Percentiles rank a stretch among this genome's conserved stretches.
phyloP scores from a whole-genome alignment of 2,329 filamentous ascomycete genomes.

The Hymenoscyphus albidus region DNA sequence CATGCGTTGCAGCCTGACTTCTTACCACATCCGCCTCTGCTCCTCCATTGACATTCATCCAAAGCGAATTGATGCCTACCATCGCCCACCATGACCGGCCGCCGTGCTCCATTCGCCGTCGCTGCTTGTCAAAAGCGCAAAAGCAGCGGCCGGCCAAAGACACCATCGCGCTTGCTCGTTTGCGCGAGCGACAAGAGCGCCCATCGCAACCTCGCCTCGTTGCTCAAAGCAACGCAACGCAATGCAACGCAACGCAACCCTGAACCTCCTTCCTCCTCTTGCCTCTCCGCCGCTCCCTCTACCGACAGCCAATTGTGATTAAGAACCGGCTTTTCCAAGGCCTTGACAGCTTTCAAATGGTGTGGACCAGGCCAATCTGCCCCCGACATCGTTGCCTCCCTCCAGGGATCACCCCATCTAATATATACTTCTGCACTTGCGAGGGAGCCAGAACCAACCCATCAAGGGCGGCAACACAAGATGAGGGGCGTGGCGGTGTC shows the following conservation, averaged over 20 bases:
- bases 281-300: conserved; percentile 12
- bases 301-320: conserved; percentile 15
- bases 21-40: conserved; percentile 14
- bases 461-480: conserved; percentile 31
- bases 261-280: neutral
- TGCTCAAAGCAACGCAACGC: neutral
- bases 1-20: conserved; percentile 28
- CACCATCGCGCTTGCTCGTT: conserved; percentile 39
- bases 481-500: conserved; percentile 19
- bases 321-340: conserved; percentile 27
- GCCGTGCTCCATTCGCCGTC: conserved; percentile 6
- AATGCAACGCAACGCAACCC: no score
- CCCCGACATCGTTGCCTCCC: conserved; percentile 27
- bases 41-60: conserved; percentile 5
- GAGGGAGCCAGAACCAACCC: conserved; percentile 24
- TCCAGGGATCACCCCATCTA: conserved; percentile 32
- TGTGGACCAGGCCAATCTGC: conserved; percentile 30
- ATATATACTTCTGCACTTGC: conserved; percentile 30
- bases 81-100: conserved; percentile 9
- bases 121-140: conserved; percentile 1
- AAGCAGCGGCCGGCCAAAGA: neutral
- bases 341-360: conserved; percentile 33
- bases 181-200: conserved; percentile 18
- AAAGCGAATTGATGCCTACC: conserved; percentile 3
- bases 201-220: conserved; percentile 10